Base-by-base conservation (phyloP, 129 eudicot genomes). In the sunflower (Helianthus annuus) region DNA sequence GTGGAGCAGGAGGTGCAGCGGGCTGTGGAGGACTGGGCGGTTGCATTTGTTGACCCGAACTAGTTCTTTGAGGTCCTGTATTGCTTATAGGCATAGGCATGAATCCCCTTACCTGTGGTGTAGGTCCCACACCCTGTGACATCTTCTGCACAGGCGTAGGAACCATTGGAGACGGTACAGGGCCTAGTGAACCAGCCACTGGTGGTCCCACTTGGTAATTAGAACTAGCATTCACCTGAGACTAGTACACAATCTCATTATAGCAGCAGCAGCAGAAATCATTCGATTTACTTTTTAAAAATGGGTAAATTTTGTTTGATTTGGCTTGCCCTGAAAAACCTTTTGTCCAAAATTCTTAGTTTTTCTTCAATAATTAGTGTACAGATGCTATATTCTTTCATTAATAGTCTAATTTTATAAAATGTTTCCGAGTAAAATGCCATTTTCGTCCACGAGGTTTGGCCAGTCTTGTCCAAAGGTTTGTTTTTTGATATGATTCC, bases 1-100 rank as follows among this genome's bases (percentile, higher is more conserved):
- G 96, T n/a, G 98, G 91, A 64, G 94, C 82, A 81, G 96, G 91
- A 73, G 88, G 67, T 64, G 62, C 77, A 17, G 94, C 78, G 29
- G 83, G 76, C 56, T 72, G 91, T 29, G 82, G 60, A 62, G 95
- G 96, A 68, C 96, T 87, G 45, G 89, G 79, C 5, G 96, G 89
- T 77, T 85, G 95, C 73, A 75, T 56, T 68, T 81, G 78, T 68
- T 81, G 78, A 78, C 71, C 76, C 74, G 85, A 78, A 6, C 83
- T 82, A 51, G 94, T 82, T 78, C 96, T 81, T 66, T 78, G 87
- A 40, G 73, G 74, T 64, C 85, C 96, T 32, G 88, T 39, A 73
- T 55, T 85, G 62, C 6, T 84, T 4, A 17, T 65, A n/a, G 79
- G 44, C 51, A 48, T 61, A 54, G 96, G 91, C 82, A 80, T 85